phyloP scores from a whole-genome alignment of 2,329 filamentous ascomycete species.

The Alternaria postmessia region DNA sequence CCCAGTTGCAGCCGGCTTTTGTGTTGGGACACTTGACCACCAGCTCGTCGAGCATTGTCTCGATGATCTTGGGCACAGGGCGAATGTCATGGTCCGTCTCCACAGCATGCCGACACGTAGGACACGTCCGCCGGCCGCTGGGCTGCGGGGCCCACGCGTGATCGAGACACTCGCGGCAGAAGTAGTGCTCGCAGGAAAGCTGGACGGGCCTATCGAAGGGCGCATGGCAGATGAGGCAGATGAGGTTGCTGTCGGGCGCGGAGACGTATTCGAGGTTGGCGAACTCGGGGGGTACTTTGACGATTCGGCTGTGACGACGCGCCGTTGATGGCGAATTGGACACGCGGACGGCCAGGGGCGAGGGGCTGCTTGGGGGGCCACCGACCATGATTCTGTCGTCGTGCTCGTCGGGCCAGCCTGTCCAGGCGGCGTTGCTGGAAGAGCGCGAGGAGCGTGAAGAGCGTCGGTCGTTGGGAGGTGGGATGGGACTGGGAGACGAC shows the following conservation, averaged over 20 bases:
- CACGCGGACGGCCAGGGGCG: conserved; percentile 49
- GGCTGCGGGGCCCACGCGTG: conserved; percentile 47
- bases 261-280: conserved; percentile 66
- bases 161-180: conserved; percentile 67
- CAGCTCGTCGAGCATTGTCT: conserved; percentile 69
- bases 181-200: conserved; percentile 69
- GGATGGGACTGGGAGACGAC: conserved; percentile 48
- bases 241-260: conserved; percentile 65
- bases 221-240: conserved; percentile 71
- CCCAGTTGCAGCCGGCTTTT: conserved; percentile 62
- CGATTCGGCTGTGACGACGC: conserved; percentile 44
- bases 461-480: conserved; percentile 47
- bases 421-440: conserved; percentile 40
- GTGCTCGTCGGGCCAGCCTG: conserved; percentile 29
- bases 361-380: conserved; percentile 49
- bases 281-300: conserved; percentile 59
- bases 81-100: conserved; percentile 39
- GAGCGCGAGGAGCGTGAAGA: conserved; percentile 48
- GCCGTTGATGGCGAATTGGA: conserved; percentile 50
- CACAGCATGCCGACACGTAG: conserved; percentile 63
- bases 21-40: conserved; percentile 66
- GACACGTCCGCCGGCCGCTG: conserved; percentile 57
- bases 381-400: conserved; percentile 42
- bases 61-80: conserved; percentile 62
- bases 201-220: conserved; percentile 67